phyloP scores from a whole-genome alignment of 208 protist genomes.

The Acanthamoeba polyphaga region DNA sequence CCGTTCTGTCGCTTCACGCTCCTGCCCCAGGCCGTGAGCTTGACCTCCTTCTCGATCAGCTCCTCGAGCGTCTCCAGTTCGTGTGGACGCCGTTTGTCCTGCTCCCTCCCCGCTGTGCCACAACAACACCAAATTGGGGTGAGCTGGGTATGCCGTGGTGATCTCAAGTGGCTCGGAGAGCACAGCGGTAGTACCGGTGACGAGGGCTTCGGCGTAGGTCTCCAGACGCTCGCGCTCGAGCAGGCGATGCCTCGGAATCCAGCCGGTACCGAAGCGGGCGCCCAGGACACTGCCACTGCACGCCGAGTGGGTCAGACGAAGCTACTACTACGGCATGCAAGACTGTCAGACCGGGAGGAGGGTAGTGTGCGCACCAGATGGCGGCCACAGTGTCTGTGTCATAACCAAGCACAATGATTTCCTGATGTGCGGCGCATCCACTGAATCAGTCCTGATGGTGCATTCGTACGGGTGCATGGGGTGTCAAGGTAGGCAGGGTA shows the following conservation, averaged over 20 bases:
- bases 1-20: background rate
- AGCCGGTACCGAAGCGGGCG: background rate
- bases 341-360: too few relatives aligned
- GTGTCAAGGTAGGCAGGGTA: background rate
- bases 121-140: background rate
- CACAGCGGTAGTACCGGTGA: background rate
- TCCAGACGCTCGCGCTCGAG: background rate
- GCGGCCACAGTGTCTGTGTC: constrained; percentile 34
- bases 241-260: background rate
- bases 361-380: background rate
- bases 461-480: too few relatives aligned
- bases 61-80: constrained; percentile 26
- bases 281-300: background rate
- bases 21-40: background rate
- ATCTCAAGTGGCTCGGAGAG: background rate
- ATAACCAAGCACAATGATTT: background rate
- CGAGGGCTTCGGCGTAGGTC: background rate
- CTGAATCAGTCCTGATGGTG: background rate
- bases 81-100: constrained; percentile 1
- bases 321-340: background rate
- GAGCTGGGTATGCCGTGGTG: background rate
- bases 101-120: background rate
- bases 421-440: background rate
- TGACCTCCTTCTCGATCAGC: constrained; percentile 1
- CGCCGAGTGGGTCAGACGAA: background rate